phyloP scores from a whole-genome alignment of 2,329 filamentous ascomycete species.

The Lachnellula cervina region DNA sequence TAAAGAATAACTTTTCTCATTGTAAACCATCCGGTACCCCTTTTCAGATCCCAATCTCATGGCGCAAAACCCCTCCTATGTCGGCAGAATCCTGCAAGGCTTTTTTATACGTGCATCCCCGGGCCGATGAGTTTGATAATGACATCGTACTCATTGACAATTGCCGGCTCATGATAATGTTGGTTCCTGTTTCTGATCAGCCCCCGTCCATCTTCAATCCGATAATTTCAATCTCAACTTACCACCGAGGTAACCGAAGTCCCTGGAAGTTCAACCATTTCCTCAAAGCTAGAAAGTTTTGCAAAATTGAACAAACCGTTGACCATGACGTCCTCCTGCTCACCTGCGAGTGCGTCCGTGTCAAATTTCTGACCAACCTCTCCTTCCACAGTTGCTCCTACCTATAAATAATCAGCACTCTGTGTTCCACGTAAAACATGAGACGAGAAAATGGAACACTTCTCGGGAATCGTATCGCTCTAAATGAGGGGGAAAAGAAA shows the following conservation, averaged over 20 bases:
- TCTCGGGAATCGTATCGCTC: no score
- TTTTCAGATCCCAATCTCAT: not conserved
- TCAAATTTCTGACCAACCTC: constrained; percentile 20
- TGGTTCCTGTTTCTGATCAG: constrained; percentile 2
- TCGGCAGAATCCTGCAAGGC: not conserved
- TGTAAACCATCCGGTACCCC: not conserved
- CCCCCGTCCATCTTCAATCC: not conserved
- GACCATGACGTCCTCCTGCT: constrained; percentile 10
- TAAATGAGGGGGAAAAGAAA: no score
- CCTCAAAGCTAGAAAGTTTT: constrained; percentile 18
- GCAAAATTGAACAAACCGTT: constrained; percentile 24
- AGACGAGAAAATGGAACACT: not conserved
- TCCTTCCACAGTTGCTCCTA: constrained; percentile 9
- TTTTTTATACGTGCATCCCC: no score
- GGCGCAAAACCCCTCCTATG: not conserved
- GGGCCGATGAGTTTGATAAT: not conserved
- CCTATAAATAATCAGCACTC: no score
- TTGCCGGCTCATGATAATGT: not conserved
- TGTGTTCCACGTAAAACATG: not conserved
- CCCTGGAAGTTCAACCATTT: constrained; percentile 19
- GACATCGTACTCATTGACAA: not conserved
- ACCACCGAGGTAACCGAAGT: constrained; percentile 9
- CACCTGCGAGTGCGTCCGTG: constrained; percentile 7
- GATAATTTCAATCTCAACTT: not conserved
- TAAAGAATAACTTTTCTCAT: no score